Base-by-base conservation (phyloP, 495 filamentous ascomycete species). In the Xylaria curta region DNA sequence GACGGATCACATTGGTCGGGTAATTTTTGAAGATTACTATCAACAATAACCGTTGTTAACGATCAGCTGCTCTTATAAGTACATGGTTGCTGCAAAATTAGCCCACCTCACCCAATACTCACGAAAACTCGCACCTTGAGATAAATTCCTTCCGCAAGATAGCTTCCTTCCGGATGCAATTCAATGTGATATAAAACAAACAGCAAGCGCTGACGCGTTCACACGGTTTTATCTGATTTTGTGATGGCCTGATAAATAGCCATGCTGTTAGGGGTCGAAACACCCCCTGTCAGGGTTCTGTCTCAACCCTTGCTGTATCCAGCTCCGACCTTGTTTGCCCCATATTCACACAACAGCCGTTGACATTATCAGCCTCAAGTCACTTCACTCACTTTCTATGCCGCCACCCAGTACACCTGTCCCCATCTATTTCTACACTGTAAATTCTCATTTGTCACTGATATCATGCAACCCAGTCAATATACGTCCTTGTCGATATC, bases 211-310 rank as follows among this genome's bases (percentile, higher is more conserved):
- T 49, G 65, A 44, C 21, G 51, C 21, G 36, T 44, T 24, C 65
- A 58, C 31, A 49, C 13, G 36, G 51, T 24, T 68, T 59, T 46
- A 46, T 33, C 36, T 44, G 33, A 42, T 46, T 46, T 24, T 17
- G 44, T 53, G 38, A 60, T 62, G 21, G 21, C 60, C 60, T 47
- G 62, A 46, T 42, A 17, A 46, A 13, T 42, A 21, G 31, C n/a
- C 49, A 19, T 42, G 51, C 49, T 8, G 12, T 60, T 51, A 53
- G 66, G 66, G 66, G 66, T 54, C 51, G 66, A 59, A 78, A 78
- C 76, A 71, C 69, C 75, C 61, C 76, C 75, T 78, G 76, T 78
- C 75, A 75, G 73, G 75, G 73, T 60, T 42, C 54, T 75, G 76
- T 78, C 75, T 78, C 76, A 77, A 77, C 75, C 75, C 73, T 69